Base-by-base conservation (phyloP, 495 filamentous ascomycete genomes). In the Amniculicola lignicola region DNA sequence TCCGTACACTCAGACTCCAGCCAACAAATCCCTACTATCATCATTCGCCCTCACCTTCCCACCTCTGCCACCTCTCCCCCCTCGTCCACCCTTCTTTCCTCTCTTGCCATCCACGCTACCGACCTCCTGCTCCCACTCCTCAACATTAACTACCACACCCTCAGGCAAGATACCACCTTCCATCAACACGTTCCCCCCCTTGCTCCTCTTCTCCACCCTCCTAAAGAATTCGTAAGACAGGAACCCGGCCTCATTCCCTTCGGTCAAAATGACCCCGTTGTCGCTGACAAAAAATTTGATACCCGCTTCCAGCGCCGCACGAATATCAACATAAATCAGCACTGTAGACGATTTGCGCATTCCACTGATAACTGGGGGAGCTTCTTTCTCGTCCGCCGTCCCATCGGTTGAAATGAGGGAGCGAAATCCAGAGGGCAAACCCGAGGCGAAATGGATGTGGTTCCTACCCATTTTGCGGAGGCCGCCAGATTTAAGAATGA, bases 371-470 rank as follows among this genome's bases (percentile, higher is more conserved):
- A 95, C 91, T 10, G 59, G 62, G 15, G 57, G 61, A n/a, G 57
- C 49, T 22, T 59, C 56, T 19, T 64, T 57, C 4, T 31, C 59
- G 28, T 56, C 50, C 27, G 16, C 44, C 3, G 22, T 51, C 16
- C 1, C 37, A 22, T 38, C 46, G 41, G 1, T 23, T 22, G 53
- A 63, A 19, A 68, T 66, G 45, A 70, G 15, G 7, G 23, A 14
- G 3, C 33, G 47, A 19, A 74, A 70, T 1, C 67, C 67, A 1
- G 73, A 39, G 0, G 85, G 83, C 24, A 88, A 66, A 0, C 86
- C 88, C 0, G 81, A 79, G 4, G 85, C 84, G 64, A 92, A 93
- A 67, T 98, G 93, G 15, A 96, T 83, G 63, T 96, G 93, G 46
- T 85, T 89, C 42, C 93, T 67, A 0, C 74, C 74, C 93, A 96